Evolutionary conservation across 176 grass and related monocot genomes (phyloP).

Genomic region (Leersia perrieri): DNA sequence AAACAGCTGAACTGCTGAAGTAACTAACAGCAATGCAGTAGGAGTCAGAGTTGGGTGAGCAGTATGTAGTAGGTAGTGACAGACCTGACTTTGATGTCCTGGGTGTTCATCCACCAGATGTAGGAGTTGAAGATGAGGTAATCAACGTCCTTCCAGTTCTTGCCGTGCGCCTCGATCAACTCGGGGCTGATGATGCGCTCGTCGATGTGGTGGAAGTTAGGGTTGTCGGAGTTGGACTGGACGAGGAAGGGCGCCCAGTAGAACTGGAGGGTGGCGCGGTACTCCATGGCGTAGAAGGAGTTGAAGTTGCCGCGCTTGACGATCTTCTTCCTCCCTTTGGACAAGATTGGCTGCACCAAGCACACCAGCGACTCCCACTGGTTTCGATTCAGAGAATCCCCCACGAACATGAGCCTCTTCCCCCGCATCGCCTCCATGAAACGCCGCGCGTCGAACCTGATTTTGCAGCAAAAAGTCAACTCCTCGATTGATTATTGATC

Average conservation of each 20-base stretch:
- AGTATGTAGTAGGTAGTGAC: too few relatives aligned
- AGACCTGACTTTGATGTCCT: conserved; percentile 72
- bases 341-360: conserved; percentile 60
- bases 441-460: conserved; percentile 76
- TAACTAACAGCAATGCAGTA: neutral
- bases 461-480: too few relatives aligned
- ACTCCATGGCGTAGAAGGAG: conserved; percentile 75
- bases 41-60: too few relatives aligned
- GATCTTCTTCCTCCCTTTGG: conserved; percentile 43
- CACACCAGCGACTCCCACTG: conserved; percentile 95
- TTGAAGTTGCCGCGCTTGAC: conserved; percentile 39
- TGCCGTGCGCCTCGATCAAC: conserved; percentile 59
- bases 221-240: conserved; percentile 91
- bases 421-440: conserved; percentile 72
- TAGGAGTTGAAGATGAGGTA: conserved; percentile 98
- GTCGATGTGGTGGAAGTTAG: conserved; percentile 60
- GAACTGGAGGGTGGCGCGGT: conserved; percentile 83
- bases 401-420: conserved; percentile 86
- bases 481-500: too few relatives aligned
- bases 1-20: too few relatives aligned
- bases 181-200: conserved; percentile 54
- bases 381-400: conserved; percentile 93
- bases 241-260: conserved; percentile 97
- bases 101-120: conserved; percentile 97
- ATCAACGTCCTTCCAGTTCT: conserved; percentile 67